These are phyloP conservation scores for Pyricularia grisea DNA, from an alignment of 2,329 filamentous ascomycete genomes.

Conservation along the genomic window DNA sequence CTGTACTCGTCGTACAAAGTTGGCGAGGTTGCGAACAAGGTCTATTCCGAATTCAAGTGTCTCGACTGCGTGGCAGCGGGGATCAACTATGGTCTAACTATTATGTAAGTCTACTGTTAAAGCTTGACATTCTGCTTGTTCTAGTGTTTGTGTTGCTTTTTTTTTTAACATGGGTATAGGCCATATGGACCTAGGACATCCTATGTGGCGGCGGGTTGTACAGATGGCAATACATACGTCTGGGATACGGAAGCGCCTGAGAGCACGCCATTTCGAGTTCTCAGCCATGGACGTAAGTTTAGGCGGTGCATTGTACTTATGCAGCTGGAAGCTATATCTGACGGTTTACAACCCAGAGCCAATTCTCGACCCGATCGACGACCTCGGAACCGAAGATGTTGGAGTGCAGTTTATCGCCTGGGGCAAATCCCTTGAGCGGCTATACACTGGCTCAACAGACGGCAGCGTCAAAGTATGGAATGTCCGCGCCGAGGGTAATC, in stretches of 20 bases:
- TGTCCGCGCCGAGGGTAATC: constrained; percentile 32
- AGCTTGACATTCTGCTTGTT: neutral
- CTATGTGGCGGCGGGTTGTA: constrained; percentile 53
- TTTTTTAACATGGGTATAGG: constrained; percentile 23
- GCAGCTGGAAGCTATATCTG: neutral
- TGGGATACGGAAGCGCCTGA: constrained; percentile 47
- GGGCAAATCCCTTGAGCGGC: constrained; percentile 44
- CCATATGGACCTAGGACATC: constrained; percentile 40
- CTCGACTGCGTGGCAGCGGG: constrained; percentile 51
- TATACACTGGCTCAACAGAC: constrained; percentile 57
- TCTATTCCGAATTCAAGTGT: constrained; percentile 38
- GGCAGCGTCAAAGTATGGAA: constrained; percentile 57
- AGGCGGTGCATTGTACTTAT: constrained; percentile 12
- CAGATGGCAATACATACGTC: constrained; percentile 51
- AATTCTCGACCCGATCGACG: constrained; percentile 22
- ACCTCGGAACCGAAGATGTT: constrained; percentile 44
- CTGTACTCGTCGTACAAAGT: constrained; percentile 29
- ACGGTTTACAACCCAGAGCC: constrained; percentile 14
- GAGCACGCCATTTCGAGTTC: constrained; percentile 45
- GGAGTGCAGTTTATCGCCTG: constrained; percentile 57
- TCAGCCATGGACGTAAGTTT: constrained; percentile 40
- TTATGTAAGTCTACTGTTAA: constrained; percentile 28
- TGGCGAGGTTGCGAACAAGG: constrained; percentile 7
- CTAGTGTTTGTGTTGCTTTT: constrained; percentile 3
- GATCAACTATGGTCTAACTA: constrained; percentile 49